phyloP scores from a whole-genome alignment of 495 filamentous ascomycete species.

The Xylaria intraflava region DNA sequence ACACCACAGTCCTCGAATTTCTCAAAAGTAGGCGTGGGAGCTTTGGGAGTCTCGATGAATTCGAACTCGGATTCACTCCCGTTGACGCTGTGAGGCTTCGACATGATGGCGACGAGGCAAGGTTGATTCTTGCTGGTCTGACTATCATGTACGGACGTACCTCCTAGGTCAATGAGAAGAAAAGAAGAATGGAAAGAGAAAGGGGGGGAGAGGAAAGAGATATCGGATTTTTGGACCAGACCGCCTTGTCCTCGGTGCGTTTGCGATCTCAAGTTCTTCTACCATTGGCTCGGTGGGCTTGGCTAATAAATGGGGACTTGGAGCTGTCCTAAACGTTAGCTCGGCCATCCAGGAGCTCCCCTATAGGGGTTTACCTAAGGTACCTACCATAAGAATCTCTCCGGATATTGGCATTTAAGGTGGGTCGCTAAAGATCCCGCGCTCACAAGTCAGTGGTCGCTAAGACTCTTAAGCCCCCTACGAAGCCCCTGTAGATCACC shows the following conservation, averaged over 20 bases:
- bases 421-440: too few relatives aligned
- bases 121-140: slow-evolving; percentile 15
- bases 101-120: slow-evolving; percentile 33
- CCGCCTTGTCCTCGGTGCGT: slow-evolving; percentile 11
- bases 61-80: slow-evolving; percentile 57
- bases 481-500: too few relatives aligned
- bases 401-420: too few relatives aligned
- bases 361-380: too few relatives aligned
- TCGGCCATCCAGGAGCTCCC: too few relatives aligned
- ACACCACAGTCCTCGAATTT: slow-evolving; percentile 66
- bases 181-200: neutral
- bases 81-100: slow-evolving; percentile 41
- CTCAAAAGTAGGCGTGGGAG: slow-evolving; percentile 49
- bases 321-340: neutral
- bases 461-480: too few relatives aligned
- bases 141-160: slow-evolving; percentile 7
- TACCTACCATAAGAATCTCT: too few relatives aligned
- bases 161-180: slow-evolving; percentile 6
- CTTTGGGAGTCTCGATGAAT: slow-evolving; percentile 71
- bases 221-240: slow-evolving; percentile 6
- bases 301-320: neutral
- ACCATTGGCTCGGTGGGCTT: slow-evolving; percentile 10
- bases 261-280: slow-evolving; percentile 3
- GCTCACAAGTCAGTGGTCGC: too few relatives aligned
- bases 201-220: neutral